Conservation (phyloP, 345 rosid species). For the Eucalyptus coolabah region DNA sequence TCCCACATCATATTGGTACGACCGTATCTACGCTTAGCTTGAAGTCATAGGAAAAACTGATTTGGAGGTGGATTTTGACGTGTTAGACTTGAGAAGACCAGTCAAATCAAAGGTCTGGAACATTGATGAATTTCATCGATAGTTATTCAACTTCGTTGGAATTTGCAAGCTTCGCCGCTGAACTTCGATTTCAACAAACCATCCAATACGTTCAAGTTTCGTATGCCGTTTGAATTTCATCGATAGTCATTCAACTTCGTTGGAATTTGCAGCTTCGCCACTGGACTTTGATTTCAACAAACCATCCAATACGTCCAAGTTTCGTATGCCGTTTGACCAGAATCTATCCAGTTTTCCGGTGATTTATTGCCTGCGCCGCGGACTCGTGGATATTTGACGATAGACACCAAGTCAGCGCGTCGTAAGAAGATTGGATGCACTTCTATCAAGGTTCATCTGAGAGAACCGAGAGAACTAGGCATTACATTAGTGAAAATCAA, state of each 20-base stretch:
- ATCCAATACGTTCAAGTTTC: not conserved
- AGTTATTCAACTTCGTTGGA: not conserved
- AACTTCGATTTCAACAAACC: not conserved
- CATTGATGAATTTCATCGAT: not conserved
- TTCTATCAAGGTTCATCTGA: not conserved
- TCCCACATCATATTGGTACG: not conserved
- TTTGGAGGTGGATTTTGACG: not conserved
- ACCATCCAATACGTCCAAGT: not conserved
- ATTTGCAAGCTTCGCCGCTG: not conserved
- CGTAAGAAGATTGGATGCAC: not conserved
- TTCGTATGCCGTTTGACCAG: not conserved
- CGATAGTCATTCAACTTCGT: not conserved
- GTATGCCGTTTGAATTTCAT: no score
- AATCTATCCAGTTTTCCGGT: not conserved
- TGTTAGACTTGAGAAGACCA: not conserved
- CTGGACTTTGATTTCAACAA: not conserved
- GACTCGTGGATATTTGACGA: not conserved
- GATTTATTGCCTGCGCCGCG: rapidly evolving
- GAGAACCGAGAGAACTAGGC: not conserved
- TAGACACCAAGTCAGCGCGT: not conserved
- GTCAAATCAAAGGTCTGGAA: not conserved
- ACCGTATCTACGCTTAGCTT: not conserved
- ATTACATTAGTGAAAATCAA: not conserved
- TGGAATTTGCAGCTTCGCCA: not conserved
- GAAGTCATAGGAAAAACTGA: not conserved